Percentiles rank a stretch among this genome's conserved stretches.
phyloP scores from a whole-genome alignment of 805 yeast genomes.

The Yamadazyma laniorum region DNA sequence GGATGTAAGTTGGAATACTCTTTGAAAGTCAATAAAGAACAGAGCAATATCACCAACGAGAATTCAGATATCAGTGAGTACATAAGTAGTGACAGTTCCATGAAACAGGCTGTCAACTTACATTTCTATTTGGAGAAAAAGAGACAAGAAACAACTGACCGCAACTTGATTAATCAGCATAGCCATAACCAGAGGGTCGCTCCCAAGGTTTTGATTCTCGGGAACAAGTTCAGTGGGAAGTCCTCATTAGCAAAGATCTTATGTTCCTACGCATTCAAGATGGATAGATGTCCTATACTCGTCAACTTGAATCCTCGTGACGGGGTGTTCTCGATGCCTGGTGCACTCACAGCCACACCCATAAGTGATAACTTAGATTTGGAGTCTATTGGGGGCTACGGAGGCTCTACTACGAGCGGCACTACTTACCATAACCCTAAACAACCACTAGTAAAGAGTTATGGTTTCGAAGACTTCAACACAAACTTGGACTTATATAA shows the following conservation, averaged over 20 bases:
- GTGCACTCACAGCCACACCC: constrained; percentile 80
- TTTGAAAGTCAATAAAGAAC: constrained; percentile 16
- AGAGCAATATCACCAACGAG: constrained; percentile 27
- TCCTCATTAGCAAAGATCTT: constrained; percentile 69
- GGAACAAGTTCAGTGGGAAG: constrained; percentile 75
- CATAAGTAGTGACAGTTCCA: constrained; percentile 67
- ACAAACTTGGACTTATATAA: constrained; percentile 61
- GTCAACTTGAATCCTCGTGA: constrained; percentile 77
- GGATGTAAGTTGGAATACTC: constrained; percentile 61
- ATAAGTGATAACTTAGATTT: constrained; percentile 78
- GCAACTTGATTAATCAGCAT: constrained; percentile 17
- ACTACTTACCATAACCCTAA: constrained; percentile 77
- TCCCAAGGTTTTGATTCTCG: constrained; percentile 70
- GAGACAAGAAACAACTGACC: constrained; percentile 32
- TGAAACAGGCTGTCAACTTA: constrained; percentile 61
- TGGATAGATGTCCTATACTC: constrained; percentile 62
- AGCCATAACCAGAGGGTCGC: constrained; percentile 25
- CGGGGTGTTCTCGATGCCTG: constrained; percentile 76
- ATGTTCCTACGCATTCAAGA: constrained; percentile 71
- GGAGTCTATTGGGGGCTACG: constrained; percentile 70
- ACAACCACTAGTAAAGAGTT: constrained; percentile 82
- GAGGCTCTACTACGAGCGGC: constrained; percentile 62
- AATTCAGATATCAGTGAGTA: constrained; percentile 52
- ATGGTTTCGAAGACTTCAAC: constrained; percentile 61
- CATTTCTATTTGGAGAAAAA: constrained; percentile 72